Evolutionary conservation across 192 early-diverging fungal species (phyloP).

Genomic region (Coemansia sp.): DNA sequence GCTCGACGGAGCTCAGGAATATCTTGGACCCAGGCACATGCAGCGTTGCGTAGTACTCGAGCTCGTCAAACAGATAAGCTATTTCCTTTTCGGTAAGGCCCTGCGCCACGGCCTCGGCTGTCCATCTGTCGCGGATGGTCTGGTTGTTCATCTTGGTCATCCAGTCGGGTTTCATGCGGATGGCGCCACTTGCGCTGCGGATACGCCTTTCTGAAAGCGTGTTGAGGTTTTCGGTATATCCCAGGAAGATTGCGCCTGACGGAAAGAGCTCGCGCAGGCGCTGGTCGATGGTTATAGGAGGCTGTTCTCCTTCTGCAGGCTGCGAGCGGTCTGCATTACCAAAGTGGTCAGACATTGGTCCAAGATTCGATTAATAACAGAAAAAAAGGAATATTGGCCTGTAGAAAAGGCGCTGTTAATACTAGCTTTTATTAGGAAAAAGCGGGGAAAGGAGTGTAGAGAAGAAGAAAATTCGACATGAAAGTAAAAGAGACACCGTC

Average conservation of each 20-base stretch:
- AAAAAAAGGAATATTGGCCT: too few species aligned
- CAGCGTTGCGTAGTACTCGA: constrained; percentile 37
- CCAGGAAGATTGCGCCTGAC: constrained; percentile 17
- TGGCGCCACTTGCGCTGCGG: constrained; percentile 37
- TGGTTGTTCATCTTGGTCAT: constrained; percentile 22
- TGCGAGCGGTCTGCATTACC: neutral
- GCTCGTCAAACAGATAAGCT: constrained; percentile 48
- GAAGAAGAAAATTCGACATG: too few species aligned
- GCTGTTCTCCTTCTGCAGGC: neutral
- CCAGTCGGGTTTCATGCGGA: constrained; percentile 55
- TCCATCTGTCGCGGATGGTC: constrained; percentile 31
- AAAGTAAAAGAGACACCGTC: too few species aligned
- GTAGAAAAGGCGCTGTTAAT: too few species aligned
- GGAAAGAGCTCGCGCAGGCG: neutral
- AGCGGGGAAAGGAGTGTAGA: too few species aligned
- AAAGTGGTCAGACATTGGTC: neutral
- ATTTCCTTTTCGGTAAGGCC: constrained; percentile 44
- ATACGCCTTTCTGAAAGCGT: constrained; percentile 8
- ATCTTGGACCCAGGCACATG: constrained; percentile 22
- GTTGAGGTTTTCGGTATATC: neutral
- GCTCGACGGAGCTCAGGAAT: constrained; percentile 29
- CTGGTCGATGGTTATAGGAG: neutral
- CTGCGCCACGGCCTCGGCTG: constrained; percentile 19
- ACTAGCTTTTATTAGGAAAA: too few species aligned
- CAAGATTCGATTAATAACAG: too few species aligned